phyloP scores from a whole-genome alignment of 208 protist species.

The Crithidia mellificae region DNA sequence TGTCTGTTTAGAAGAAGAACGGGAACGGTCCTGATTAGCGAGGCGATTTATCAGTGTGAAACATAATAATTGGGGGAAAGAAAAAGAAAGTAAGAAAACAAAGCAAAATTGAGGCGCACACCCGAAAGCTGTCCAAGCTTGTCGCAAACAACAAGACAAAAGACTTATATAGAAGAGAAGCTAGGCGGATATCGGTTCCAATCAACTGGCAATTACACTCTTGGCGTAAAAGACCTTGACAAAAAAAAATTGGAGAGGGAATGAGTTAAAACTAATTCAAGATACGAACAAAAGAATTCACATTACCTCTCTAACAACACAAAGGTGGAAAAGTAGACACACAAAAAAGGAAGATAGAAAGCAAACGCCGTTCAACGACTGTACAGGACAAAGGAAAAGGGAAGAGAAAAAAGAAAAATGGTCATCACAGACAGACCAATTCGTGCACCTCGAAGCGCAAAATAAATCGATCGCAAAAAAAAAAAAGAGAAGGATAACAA shows the following conservation, averaged over 20 bases:
- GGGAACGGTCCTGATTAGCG: not conserved
- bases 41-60: not conserved
- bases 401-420: not conserved
- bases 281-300: not conserved
- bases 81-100: slow-evolving; percentile 7
- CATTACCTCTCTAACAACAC: not conserved
- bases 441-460: no score
- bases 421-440: no score
- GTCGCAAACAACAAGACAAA: not conserved
- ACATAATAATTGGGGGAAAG: no score
- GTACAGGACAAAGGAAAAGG: not conserved
- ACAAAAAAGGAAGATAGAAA: not conserved
- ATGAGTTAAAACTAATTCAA: no score
- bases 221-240: not conserved
- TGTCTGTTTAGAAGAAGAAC: not conserved
- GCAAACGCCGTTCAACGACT: not conserved
- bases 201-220: not conserved
- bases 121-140: not conserved
- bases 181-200: not conserved
- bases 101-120: no score
- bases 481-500: slow-evolving; percentile 2
- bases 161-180: not conserved
- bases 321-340: not conserved
- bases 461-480: no score
- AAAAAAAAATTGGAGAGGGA: not conserved